Base-by-base conservation (phyloP, 148 eudicot species). In the Bassia scoparia region DNA sequence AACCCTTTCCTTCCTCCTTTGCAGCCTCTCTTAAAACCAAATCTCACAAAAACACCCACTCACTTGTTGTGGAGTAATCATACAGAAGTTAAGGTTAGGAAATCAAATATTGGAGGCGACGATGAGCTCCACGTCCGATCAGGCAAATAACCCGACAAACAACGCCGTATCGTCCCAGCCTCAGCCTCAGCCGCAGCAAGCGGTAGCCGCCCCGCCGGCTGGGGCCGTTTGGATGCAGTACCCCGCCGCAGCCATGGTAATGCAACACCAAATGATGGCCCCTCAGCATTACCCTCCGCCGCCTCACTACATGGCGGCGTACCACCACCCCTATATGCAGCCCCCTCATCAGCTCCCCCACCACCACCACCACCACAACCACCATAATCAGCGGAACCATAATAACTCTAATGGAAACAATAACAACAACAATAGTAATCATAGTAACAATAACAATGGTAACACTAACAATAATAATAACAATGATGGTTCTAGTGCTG, bases 161-260 rank as follows among this genome's bases (percentile, higher is more conserved):
- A 53, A 53, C 10, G 31, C 62, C 37, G 33, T 35, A 34, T 61
- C 23, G 79, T 52, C 71, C 3, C 53, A 20, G 52, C 23, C 55
- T 17, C 77, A 64, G 67, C 79, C 67, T 61, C 69, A 62, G 70
- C 77, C 69, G 46, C n/a, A n/a, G 41, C 5, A 61, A 37, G 15
- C 43, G 48, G 73, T 61, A 50, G 71, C 59, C 18, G 20, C 65
- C 30, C 23, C 64, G 10, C 82, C 72, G 56, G 44, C 63, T 0
- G 69, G 71, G 24, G 71, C 73, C 58, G 86, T 82, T 43, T 85
- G 85, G 88, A 74, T 83, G 89, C 98, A 88, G 60, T 94, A 89
- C 67, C 98, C 96, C 41, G 89, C 93, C 71, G 87, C 93, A 49
- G 92, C 92, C n/a, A 89, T 94, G 93, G 88, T 91, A 87, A 94